Percentiles rank a stretch among this genome's conserved stretches.
These are phyloP conservation scores for Boletus subcaerulescens DNA, from an alignment of 768 basidiomycete genomes.

Conservation along the genomic window DNA sequence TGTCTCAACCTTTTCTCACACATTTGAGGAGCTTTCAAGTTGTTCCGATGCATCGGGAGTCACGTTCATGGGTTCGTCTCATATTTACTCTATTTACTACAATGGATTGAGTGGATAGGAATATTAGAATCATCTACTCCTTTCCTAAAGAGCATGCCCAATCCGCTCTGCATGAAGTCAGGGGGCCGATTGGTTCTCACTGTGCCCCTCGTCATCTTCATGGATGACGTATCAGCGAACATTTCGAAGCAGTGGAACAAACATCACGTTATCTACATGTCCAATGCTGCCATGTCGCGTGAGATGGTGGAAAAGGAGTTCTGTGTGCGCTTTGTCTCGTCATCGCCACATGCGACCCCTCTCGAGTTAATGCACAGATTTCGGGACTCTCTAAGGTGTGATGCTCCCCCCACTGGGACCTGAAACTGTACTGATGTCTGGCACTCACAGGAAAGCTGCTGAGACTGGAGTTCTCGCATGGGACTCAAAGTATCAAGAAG, in stretches of 20 bases:
- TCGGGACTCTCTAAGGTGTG: background rate
- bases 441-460: background rate
- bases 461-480: background rate
- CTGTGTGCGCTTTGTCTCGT: constrained; percentile 27
- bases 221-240: constrained; percentile 36
- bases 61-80: background rate
- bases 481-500: background rate
- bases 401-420: background rate
- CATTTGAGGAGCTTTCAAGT: background rate
- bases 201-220: constrained; percentile 27
- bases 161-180: background rate
- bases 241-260: constrained; percentile 37
- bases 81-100: background rate
- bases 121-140: too few species aligned
- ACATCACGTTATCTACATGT: constrained; percentile 32
- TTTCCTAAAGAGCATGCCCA: background rate
- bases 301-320: constrained; percentile 32
- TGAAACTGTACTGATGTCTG: too few species aligned
- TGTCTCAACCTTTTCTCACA: background rate
- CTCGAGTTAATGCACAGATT: constrained; percentile 27
- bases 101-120: background rate
- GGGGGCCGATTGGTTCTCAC: background rate
- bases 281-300: constrained; percentile 26
- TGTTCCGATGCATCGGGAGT: background rate
- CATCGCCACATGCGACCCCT: constrained; percentile 34